Evolutionary conservation across 768 basidiomycete species (phyloP).

Genomic region (Mycena amicta): DNA sequence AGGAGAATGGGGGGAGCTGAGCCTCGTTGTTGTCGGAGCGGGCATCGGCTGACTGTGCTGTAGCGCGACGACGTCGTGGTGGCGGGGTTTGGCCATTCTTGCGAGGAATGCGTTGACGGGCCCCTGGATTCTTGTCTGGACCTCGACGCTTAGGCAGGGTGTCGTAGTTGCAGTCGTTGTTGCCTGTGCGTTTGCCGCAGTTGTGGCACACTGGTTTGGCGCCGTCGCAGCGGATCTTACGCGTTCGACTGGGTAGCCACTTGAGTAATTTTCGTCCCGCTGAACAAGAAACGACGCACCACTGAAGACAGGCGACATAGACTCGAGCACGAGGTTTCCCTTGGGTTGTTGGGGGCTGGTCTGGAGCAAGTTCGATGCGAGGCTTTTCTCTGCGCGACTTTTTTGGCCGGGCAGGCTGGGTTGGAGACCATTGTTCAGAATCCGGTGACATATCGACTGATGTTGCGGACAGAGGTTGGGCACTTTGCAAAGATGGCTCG

Average conservation of each 20-base stretch:
- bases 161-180: conserved; percentile 66
- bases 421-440: conserved; percentile 20
- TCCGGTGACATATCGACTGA: conserved; percentile 12
- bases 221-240: conserved; percentile 84
- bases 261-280: neutral
- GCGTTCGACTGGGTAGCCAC: conserved; percentile 54
- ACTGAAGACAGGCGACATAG: conserved; percentile 79
- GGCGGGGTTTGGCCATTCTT: conserved; percentile 39
- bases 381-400: conserved; percentile 58
- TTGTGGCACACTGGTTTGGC: conserved; percentile 78
- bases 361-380: conserved; percentile 67
- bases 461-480: conserved; percentile 14
- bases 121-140: conserved; percentile 79
- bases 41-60: conserved; percentile 1
- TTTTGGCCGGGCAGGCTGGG: conserved; percentile 26
- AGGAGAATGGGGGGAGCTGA: conserved; percentile 16
- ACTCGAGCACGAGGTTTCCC: conserved; percentile 77
- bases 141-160: conserved; percentile 74
- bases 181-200: conserved; percentile 55
- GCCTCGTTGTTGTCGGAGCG: conserved; percentile 1
- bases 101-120: conserved; percentile 63
- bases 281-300: conserved; percentile 43
- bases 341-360: conserved; percentile 80
- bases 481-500: conserved; percentile 1
- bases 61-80: conserved; percentile 41